Evolutionary conservation across 768 basidiomycete species (phyloP), one percentile per base, ranked within the genome.

Genomic region (Auricularia heimuer): DNA sequence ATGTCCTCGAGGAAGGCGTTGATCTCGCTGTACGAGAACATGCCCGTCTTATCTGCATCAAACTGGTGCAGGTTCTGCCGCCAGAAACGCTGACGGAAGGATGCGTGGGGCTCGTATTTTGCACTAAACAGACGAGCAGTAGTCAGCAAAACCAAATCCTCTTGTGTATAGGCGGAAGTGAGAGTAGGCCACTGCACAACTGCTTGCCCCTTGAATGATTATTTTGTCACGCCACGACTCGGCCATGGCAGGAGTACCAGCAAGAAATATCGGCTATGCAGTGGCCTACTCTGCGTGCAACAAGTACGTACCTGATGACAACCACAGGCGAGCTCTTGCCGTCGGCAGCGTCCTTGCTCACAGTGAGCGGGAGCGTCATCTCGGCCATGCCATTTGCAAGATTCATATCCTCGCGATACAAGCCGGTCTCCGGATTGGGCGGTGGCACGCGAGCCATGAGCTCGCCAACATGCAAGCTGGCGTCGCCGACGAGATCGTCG

Each of bases 1-100:
- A 82, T 75, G 7, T 79, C 78, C 68, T 80, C 80, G 35, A 82
- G 77, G 76, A 81, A 78, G 45, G 78, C 76, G 18, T 76, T 78
- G 51, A 79, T 67, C 67, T 82, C 80, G 64, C 76, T 74, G 62
- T 73, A 71, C 1, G 78, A 78, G 69, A 78, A 75, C 3, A 69
- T 67, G 3, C 75, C 74, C 6, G 72, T 75, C 62, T 77, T 75
- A 68, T 80, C 78, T 6, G 74, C 72, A 66, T 81, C 80, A 71
- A 79, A 81, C 66, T 79, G 76, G 3, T 71, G 71, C n/a, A 78
- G 68, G 65, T 76, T 77, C 62, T 77, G 73, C 11, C 77, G 64
- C 78, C 78, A 79, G 73, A 77, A 77, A 37, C 70, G 71, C 61
- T 75, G 75, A 3, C 75, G 75, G 10, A 77, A 69, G 3, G 75